Conservation (phyloP, 2,329 filamentous ascomycete genomes). For the Hawksworthiomyces lignivorus region DNA sequence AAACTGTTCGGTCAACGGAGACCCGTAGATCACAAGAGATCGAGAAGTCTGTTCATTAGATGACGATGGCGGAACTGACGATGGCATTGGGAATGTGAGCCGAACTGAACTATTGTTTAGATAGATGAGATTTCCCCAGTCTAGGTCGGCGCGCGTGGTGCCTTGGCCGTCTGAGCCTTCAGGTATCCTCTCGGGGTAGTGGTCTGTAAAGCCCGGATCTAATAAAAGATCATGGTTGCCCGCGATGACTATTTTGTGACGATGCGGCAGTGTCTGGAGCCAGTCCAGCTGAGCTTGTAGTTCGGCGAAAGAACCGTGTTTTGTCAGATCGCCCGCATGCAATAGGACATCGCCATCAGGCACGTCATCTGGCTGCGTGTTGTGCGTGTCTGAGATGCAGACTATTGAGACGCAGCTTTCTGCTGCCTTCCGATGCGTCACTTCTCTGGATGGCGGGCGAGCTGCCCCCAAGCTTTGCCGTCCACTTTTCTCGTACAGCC, state of each 20-base stretch:
- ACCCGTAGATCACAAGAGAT: constrained; percentile 15
- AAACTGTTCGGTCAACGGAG: constrained; percentile 18
- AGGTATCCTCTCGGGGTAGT: constrained; percentile 9
- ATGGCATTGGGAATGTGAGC: background rate
- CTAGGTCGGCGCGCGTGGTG: constrained; percentile 11
- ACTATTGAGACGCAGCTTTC: constrained; percentile 16
- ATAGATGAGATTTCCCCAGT: constrained; percentile 17
- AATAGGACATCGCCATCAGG: constrained; percentile 32
- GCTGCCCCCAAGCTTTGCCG: no score
- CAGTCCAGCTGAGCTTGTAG: constrained; percentile 27
- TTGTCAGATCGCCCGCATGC: constrained; percentile 33
- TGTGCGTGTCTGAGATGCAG: constrained; percentile 35
- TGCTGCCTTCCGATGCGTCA: no score
- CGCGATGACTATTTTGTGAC: constrained; percentile 28
- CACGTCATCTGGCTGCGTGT: constrained; percentile 21
- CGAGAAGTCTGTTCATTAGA: no score
- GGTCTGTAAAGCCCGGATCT: constrained; percentile 4
- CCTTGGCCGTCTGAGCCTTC: constrained; percentile 9
- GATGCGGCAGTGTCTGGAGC: constrained; percentile 26
- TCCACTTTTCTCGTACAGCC: no score
- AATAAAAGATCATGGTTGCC: constrained; percentile 14
- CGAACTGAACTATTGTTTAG: constrained; percentile 11
- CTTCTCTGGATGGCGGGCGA: no score
- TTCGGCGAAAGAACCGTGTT: constrained; percentile 29
- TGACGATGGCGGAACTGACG: no score